Base-by-base conservation (phyloP, 805 yeast genomes). In the Cyberlindnera xishuangbannaensis region DNA sequence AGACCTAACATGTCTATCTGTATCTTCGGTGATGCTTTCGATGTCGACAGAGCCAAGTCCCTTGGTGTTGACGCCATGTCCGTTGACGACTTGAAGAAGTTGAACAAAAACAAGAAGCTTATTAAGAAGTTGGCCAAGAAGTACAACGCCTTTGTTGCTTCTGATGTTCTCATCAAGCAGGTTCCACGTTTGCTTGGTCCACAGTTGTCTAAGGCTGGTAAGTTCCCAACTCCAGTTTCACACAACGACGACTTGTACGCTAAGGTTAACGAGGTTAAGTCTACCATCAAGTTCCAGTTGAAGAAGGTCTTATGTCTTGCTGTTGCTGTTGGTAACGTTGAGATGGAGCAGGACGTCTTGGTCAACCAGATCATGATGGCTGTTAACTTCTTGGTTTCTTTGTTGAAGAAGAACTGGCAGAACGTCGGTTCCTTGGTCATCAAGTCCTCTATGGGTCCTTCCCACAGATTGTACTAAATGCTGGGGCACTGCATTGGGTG, bases 1-100 rank as follows among this genome's bases (percentile, higher is more conserved):
- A 94, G 99, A 81, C 99, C 99, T 76, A 92, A 92, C 95, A 86
- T 92, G 97, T 84, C 97, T 73, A 72, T 92, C 77, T 92, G 98
- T 76, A 87, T 92, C 68, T 92, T 92, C 62, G 99, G 98, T 83
- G 98, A 92, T 71, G 98, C 98, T 67, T 92, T 90, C 66, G 99
- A 92, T 73, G 95, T 86, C 59, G 99, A 92, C 83, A 88, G 99
- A 81, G 97, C 99, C 64, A 92, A 92, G 84, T 88, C 97, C 55
- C 77, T 82, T 62, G 97, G 97, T 79, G 82, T 85, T 63, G 99
- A 92, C 65, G 97, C 98, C 66, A 92, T 92, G 99, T 88, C 97
- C 47, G 98, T 92, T 66, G 99, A 92, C 58, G 99, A 92, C 74
- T 83, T 92, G 75, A 92, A 92, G 85, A 92, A 92, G 78, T 84